Conservation (phyloP, 1,139 yeast species). For the Saccharomyces hybrid region DNA sequence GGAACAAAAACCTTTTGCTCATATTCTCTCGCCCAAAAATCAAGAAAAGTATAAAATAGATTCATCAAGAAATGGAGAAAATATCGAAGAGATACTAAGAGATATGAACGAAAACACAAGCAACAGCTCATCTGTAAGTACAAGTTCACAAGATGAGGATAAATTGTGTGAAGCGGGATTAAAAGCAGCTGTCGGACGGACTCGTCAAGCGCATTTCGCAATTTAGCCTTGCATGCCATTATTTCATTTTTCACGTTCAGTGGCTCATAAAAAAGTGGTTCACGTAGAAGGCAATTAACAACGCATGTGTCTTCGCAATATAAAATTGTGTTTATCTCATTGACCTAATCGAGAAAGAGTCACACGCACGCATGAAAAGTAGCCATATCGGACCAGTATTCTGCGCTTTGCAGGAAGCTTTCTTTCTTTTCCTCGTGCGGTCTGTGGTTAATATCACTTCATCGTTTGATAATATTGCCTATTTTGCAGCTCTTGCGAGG, state of each 20-base stretch:
- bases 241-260: not conserved
- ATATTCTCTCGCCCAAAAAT: constrained; percentile 29
- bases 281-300: not conserved
- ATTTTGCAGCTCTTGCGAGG: not conserved
- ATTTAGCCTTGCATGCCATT: not conserved
- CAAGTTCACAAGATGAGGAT: not conserved
- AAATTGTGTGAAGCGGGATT: not conserved
- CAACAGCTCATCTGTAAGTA: not conserved
- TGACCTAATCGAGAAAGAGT: not conserved
- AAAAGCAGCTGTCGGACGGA: not conserved
- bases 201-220: not conserved
- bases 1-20: constrained; percentile 65
- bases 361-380: not conserved
- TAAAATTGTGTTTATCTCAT: not conserved
- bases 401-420: not conserved
- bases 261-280: not conserved
- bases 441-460: not conserved
- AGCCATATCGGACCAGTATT: not conserved
- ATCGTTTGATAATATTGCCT: not conserved
- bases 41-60: constrained; percentile 21
- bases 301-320: not conserved
- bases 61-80: constrained; percentile 9
- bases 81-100: no score
- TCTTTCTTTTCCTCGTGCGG: not conserved
- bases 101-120: not conserved